Percentiles rank a stretch among this genome's conserved stretches.
These are phyloP conservation scores for Euphrasia arctica DNA, from an alignment of 305 asterid genomes.

Conservation along the genomic window DNA sequence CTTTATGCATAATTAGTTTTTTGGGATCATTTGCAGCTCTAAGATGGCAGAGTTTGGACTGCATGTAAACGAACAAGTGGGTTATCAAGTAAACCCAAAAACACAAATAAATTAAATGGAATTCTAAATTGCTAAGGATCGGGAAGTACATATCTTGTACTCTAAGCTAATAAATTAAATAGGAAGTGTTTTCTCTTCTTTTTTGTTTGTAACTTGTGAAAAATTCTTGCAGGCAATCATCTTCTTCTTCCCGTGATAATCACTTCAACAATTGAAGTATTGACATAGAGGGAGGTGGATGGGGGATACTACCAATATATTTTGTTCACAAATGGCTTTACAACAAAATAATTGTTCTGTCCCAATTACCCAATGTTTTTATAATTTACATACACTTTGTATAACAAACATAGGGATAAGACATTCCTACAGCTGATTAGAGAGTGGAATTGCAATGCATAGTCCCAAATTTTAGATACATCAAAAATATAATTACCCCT, in stretches of 20 bases:
- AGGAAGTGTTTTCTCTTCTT: not conserved
- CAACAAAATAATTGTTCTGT: too few relatives aligned
- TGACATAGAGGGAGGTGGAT: too few relatives aligned
- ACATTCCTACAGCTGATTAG: too few relatives aligned
- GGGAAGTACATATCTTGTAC: slow-evolving; percentile 6
- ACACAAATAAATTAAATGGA: slow-evolving; percentile 14
- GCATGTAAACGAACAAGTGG: slow-evolving; percentile 27
- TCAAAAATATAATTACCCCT: too few relatives aligned
- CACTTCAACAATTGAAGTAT: not conserved
- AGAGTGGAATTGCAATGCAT: too few relatives aligned
- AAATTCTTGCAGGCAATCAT: slow-evolving; percentile 1
- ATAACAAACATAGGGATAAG: too few relatives aligned
- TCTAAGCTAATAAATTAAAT: slow-evolving; percentile 13
- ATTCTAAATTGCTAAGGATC: slow-evolving; percentile 5
- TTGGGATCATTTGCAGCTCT: slow-evolving; percentile 48
- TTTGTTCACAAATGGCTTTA: too few relatives aligned
- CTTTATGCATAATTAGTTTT: slow-evolving; percentile 54
- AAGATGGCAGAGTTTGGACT: slow-evolving; percentile 86
- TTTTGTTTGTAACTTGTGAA: slow-evolving; percentile 3
- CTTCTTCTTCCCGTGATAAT: slow-evolving; percentile 1
- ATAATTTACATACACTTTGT: too few relatives aligned
- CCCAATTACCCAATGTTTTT: too few relatives aligned
- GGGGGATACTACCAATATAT: too few relatives aligned
- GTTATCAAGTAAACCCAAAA: slow-evolving; percentile 17
- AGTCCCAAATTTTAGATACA: too few relatives aligned